A percentile compares a stretch with the other conserved stretches of the same genome.
Conservation (phyloP, 768 basidiomycete species). For the Hirschioporus abietinus region DNA sequence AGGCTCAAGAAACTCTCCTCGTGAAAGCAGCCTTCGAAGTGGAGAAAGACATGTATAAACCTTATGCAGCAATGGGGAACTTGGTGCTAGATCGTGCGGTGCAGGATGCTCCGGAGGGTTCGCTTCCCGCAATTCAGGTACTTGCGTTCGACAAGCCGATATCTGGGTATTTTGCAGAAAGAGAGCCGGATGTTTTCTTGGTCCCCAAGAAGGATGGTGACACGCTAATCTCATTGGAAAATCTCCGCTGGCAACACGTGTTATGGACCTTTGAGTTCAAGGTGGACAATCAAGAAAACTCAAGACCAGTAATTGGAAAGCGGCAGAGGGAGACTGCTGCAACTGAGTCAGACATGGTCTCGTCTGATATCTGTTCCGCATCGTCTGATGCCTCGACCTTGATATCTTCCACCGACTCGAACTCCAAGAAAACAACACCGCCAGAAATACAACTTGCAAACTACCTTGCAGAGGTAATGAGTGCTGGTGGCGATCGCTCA, state of each 20-base stretch:
- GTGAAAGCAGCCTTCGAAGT: not conserved
- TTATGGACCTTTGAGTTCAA: no score
- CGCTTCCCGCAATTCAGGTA: not conserved
- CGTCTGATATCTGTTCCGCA: not conserved
- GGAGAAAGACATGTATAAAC: not conserved
- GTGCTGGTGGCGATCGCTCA: not conserved
- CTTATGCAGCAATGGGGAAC: not conserved
- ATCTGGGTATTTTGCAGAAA: not conserved
- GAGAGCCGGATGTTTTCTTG: not conserved
- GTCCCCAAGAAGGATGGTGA: not conserved
- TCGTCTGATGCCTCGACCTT: not conserved
- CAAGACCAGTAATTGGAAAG: not conserved
- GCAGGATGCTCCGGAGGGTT: not conserved
- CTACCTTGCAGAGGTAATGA: not conserved
- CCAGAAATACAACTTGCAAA: not conserved
- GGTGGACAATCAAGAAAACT: no score
- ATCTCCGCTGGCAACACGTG: not conserved
- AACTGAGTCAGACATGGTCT: not conserved
- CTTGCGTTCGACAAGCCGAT: not conserved
- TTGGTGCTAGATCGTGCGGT: not conserved
- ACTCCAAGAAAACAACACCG: not conserved
- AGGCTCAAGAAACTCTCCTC: not conserved
- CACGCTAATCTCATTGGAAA: not conserved
- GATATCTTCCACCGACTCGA: not conserved
- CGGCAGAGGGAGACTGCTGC: not conserved